phyloP scores from a whole-genome alignment of 805 yeast species.

The Sugiyamaella boreocaroliniensis region DNA sequence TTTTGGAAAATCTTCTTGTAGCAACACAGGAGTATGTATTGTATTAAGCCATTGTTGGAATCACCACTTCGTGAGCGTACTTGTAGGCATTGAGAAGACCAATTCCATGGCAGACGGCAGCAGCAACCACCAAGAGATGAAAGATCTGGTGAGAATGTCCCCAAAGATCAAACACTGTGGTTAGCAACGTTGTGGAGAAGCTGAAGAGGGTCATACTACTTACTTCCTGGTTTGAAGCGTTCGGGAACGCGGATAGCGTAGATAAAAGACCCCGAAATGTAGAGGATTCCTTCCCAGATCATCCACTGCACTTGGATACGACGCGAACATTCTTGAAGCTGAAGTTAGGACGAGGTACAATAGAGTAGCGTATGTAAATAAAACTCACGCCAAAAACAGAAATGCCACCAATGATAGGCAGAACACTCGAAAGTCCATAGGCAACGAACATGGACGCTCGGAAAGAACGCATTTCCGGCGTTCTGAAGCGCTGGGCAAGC shows the following conservation, averaged over 20 bases:
- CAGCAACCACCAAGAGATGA: constrained; percentile 69
- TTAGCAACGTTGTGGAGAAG: too few species aligned
- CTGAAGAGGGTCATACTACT: not conserved
- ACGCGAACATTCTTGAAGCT: constrained; percentile 35
- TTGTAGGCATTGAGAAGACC: constrained; percentile 55
- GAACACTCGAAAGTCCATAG: constrained; percentile 71
- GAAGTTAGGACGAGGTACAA: not conserved
- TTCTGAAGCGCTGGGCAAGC: constrained; percentile 57
- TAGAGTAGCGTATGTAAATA: not conserved
- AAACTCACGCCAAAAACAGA: constrained; percentile 38
- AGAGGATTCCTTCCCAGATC: constrained; percentile 61
- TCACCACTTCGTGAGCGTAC: constrained; percentile 9
- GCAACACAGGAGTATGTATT: not conserved
- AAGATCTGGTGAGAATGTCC: constrained; percentile 86
- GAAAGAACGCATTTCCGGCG: constrained; percentile 64
- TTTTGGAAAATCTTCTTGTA: constrained; percentile 2
- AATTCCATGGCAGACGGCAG: constrained; percentile 64
- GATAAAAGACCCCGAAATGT: constrained; percentile 70
- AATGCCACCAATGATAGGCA: constrained; percentile 60
- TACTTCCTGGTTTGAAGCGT: constrained; percentile 47
- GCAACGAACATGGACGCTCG: constrained; percentile 72
- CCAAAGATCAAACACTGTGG: constrained; percentile 49
- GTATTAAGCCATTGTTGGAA: not conserved
- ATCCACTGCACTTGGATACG: constrained; percentile 59
- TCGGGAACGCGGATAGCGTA: constrained; percentile 82